These are phyloP conservation scores for Fusarium gaditjirri DNA, from an alignment of 2,329 filamentous ascomycete genomes.

Conservation along the genomic window DNA sequence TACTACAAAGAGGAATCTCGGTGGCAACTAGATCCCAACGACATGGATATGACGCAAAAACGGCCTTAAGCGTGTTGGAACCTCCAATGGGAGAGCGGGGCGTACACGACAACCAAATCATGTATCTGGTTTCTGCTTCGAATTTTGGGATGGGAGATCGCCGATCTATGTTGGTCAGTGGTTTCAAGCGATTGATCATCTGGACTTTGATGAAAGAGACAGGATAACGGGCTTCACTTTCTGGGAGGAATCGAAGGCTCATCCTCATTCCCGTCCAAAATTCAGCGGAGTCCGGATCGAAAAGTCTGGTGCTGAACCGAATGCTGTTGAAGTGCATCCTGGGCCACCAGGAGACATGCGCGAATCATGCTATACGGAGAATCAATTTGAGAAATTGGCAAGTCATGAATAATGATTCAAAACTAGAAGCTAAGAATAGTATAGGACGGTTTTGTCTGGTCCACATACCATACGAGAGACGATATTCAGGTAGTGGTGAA, in stretches of 20 bases:
- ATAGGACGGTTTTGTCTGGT: not conserved
- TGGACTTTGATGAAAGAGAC: not conserved
- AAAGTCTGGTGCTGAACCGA: not conserved
- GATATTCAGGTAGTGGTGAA: not conserved
- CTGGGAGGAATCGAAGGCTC: not conserved
- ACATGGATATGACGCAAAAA: too few relatives aligned
- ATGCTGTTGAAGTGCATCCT: not conserved
- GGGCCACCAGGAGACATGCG: not conserved
- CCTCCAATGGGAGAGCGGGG: not conserved
- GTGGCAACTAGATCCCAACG: too few relatives aligned
- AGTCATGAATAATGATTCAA: too few relatives aligned
- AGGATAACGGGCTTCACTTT: not conserved
- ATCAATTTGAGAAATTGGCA: not conserved
- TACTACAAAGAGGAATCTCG: not conserved
- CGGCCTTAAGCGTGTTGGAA: not conserved
- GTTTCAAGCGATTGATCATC: not conserved
- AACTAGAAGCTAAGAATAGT: too few relatives aligned
- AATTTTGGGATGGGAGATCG: not conserved
- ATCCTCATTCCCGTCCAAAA: too few relatives aligned
- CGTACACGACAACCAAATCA: not conserved
- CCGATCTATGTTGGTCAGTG: conserved; percentile 9
- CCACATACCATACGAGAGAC: not conserved
- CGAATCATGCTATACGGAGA: not conserved
- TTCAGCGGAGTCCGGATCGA: conserved; percentile 1
- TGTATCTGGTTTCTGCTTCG: conserved; percentile 7